These are phyloP conservation scores for Trifolium dubium DNA, from an alignment of 306 rosid genomes.

Conservation along the genomic window DNA sequence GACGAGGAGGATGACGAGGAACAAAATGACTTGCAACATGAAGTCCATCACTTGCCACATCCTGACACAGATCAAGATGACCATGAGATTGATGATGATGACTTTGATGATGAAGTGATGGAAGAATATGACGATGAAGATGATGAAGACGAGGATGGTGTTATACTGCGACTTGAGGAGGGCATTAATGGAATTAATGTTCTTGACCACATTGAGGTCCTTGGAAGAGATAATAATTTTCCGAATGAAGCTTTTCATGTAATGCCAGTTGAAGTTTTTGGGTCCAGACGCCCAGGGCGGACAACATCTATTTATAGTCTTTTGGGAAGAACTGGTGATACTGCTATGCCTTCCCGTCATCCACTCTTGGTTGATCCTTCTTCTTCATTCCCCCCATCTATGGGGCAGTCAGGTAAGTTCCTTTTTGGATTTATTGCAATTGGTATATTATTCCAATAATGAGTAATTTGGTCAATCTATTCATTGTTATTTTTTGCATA, in stretches of 20 bases:
- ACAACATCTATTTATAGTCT: conserved; percentile 97
- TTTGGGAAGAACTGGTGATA: conserved; percentile 87
- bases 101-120: conserved; percentile 94
- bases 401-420: conserved; percentile 71
- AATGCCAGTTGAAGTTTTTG: conserved; percentile 98
- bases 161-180: conserved; percentile 92
- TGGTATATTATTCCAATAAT: not conserved
- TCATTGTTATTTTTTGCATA: conserved; percentile 26
- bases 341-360: conserved; percentile 80
- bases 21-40: conserved; percentile 89
- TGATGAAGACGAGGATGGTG: conserved; percentile 98
- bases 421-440: conserved; percentile 31
- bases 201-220: conserved; percentile 93
- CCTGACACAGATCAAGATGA: conserved; percentile 98
- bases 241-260: conserved; percentile 88
- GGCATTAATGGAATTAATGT: conserved; percentile 99
- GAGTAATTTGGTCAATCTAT: conserved; percentile 27
- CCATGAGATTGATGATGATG: conserved; percentile 98
- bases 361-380: conserved; percentile 90
- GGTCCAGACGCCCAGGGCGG: conserved; percentile 91
- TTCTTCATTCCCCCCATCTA: conserved; percentile 53
- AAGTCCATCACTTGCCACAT: conserved; percentile 89
- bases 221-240: conserved; percentile 88
- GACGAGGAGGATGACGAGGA: conserved; percentile 93
- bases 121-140: conserved; percentile 99